Evolutionary conservation across 768 basidiomycete genomes (phyloP).

Genomic region (Lentinula detonsa): DNA sequence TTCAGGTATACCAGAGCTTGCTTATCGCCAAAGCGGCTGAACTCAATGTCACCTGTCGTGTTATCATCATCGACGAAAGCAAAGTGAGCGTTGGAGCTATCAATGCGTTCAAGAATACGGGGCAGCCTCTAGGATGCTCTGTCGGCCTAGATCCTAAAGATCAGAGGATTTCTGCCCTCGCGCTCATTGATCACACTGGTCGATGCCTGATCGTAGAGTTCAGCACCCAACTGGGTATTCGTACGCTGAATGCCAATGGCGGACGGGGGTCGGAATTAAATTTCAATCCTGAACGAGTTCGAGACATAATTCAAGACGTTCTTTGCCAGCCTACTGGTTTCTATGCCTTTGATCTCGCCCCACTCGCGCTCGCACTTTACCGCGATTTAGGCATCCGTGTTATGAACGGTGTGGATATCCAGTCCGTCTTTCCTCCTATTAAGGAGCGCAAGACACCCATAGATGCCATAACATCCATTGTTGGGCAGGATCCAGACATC

Average conservation of each 20-base stretch:
- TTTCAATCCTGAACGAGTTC: conserved; percentile 2
- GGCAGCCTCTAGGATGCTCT: conserved; percentile 40
- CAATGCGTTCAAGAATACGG: neutral
- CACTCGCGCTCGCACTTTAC: conserved; percentile 43
- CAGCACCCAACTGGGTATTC: conserved; percentile 12
- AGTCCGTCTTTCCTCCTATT: conserved; percentile 36
- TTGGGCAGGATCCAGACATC: conserved; percentile 27
- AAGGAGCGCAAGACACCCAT: conserved; percentile 30
- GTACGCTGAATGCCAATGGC: conserved; percentile 4
- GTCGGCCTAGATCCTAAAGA: conserved; percentile 35
- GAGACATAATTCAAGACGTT: conserved; percentile 22
- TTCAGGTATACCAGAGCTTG: neutral
- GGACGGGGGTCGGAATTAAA: conserved; percentile 13
- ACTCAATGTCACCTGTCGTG: neutral
- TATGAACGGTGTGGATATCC: conserved; percentile 49
- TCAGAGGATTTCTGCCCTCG: conserved; percentile 39
- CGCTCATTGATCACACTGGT: conserved; percentile 33
- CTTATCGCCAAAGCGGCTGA: neutral
- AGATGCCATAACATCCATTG: conserved; percentile 31
- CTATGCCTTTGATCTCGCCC: conserved; percentile 50
- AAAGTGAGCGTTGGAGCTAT: neutral
- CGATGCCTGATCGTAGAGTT: conserved; percentile 30
- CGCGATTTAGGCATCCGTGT: conserved; percentile 35
- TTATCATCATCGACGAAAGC: neutral
- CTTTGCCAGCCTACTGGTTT: conserved; percentile 39